Percentiles rank a stretch among this genome's conserved stretches.
Evolutionary conservation across 495 filamentous ascomycete genomes (phyloP).

Genomic region (Talaromyces thailandensis): DNA sequence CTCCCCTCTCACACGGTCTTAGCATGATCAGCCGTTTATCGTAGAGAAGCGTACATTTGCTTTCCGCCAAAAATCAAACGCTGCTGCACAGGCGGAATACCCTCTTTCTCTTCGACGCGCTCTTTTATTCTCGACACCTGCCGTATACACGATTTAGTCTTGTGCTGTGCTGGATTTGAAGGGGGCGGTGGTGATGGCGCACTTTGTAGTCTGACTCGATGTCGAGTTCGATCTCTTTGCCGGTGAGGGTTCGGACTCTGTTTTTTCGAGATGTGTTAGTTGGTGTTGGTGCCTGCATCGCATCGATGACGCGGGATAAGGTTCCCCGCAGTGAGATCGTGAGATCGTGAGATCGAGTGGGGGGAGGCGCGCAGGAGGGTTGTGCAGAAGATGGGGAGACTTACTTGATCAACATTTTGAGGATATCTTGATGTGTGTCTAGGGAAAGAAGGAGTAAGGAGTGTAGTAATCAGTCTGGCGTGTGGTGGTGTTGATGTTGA

Average conservation of each 20-base stretch:
- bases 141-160: neutral
- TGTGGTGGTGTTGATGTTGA: neutral
- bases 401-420: slow-evolving; percentile 43
- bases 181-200: slow-evolving; percentile 8
- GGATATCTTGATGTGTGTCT: neutral
- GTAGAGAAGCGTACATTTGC: slow-evolving; percentile 66
- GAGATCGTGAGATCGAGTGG: too few species aligned
- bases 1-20: neutral
- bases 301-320: neutral
- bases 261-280: neutral
- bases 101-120: slow-evolving; percentile 96
- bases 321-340: neutral
- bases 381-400: slow-evolving; percentile 3
- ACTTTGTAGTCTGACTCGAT: slow-evolving; percentile 93
- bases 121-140: slow-evolving; percentile 97
- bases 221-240: slow-evolving; percentile 97
- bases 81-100: slow-evolving; percentile 95
- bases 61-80: slow-evolving; percentile 93
- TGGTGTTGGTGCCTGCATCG: neutral
- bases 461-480: neutral
- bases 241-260: slow-evolving; percentile 95
- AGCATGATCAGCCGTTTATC: neutral
- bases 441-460: neutral
- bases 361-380: neutral
- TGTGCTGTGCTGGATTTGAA: neutral